A percentile compares a stretch with the other conserved stretches of the same genome.
Conservation (phyloP, 1,139 yeast species). For the Candida labiduridarum region DNA sequence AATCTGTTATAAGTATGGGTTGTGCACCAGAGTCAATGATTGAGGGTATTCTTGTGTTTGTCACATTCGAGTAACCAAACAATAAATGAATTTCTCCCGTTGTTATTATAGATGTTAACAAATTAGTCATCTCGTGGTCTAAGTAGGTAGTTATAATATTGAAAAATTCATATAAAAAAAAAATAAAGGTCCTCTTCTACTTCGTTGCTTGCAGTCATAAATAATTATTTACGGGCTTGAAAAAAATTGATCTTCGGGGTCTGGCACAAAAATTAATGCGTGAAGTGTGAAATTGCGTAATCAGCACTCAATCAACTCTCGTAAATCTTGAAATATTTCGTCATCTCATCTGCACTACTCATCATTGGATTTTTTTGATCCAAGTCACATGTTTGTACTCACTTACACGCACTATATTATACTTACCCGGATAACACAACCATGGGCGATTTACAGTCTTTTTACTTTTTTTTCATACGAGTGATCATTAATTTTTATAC, state of each 20-base stretch:
- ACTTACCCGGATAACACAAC: too few species aligned
- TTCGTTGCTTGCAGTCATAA: background rate
- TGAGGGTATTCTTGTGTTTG: slow-evolving; percentile 51
- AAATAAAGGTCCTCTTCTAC: background rate
- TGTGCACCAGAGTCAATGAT: slow-evolving; percentile 59
- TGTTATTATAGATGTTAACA: slow-evolving; percentile 55
- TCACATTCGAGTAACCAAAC: slow-evolving; percentile 56
- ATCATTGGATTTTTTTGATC: background rate
- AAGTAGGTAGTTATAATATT: background rate
- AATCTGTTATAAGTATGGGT: slow-evolving; percentile 49
- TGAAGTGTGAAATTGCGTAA: slow-evolving; percentile 4
- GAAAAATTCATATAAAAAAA: background rate
- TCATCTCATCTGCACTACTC: background rate
- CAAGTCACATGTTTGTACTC: too few species aligned
- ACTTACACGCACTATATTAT: too few species aligned
- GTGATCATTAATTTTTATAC: too few species aligned
- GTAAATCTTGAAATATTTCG: background rate
- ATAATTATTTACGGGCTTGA: background rate
- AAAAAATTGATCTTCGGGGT: background rate
- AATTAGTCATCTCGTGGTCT: slow-evolving; percentile 25
- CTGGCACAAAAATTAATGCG: background rate
- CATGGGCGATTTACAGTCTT: too few species aligned
- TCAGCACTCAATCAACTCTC: background rate
- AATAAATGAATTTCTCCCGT: slow-evolving; percentile 60
- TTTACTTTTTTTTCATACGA: too few species aligned